Base-by-base conservation (phyloP, 2,329 filamentous ascomycete species). In the Colletotrichum cuscutae region DNA sequence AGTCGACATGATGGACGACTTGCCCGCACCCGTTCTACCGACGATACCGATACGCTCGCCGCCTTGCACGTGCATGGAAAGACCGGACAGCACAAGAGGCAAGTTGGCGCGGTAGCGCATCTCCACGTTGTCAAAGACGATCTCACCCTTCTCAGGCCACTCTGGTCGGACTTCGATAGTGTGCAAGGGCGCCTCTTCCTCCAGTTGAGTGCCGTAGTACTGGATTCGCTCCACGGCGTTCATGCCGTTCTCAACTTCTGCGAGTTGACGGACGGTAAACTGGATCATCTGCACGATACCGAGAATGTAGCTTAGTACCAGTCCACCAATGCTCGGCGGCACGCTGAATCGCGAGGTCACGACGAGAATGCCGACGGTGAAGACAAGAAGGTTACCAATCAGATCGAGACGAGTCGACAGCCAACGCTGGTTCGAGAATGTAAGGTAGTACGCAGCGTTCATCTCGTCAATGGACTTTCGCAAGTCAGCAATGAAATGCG, bases 201-300 rank as follows among this genome's bases (percentile, higher is more conserved):
- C 95, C 5, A 99, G 89, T 76, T 94, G 84, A 1, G 90, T 94
- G 67, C 94, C 95, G 80, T 98, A 98, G 84, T 97, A 95, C 80
- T 95, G 91, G 42, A 98, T 87, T 62, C 97, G 92, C 83, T 98
- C 96, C 0, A 97, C 97, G 0, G 95, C 92, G 81, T 98, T 98
- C 96, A 98, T 98, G 79, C 95, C 95, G 83, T 98, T 98, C 82
- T 98, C 96, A 9, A 98, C 95, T 82, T 98, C 96, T 30, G 96
- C 96, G 8, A 98, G 88, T 82, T 98, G 96, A 22, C 97, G 91
- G 22, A 98, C 94, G 0, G 95, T 96, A 82, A 98, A 98, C 80
- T 98, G 96, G 76, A 98, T 92, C 93, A 98, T 95, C 81, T 97
- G 94, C 22, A 97, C 95, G 78, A 98, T 97, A 15, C 93, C 90